phyloP scores from a whole-genome alignment of 768 basidiomycete genomes.

The Lentinus brumalis region DNA sequence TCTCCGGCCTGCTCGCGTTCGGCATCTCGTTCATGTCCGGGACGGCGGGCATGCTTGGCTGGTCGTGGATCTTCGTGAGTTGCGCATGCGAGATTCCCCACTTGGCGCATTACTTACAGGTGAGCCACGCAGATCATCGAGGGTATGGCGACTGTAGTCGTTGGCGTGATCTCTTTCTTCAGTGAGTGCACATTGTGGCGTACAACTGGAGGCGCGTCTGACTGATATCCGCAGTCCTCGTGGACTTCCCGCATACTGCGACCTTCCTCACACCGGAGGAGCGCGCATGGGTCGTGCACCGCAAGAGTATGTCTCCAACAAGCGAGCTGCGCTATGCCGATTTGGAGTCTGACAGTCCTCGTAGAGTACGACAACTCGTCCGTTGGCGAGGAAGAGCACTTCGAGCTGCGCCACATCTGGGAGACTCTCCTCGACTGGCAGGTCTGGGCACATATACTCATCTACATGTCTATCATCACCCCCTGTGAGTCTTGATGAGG shows the following conservation, averaged over 20 bases:
- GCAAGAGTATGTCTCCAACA: conserved; percentile 12
- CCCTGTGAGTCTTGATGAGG: conserved; percentile 49
- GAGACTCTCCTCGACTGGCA: conserved; percentile 61
- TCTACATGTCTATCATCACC: conserved; percentile 58
- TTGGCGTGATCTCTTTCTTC: conserved; percentile 45
- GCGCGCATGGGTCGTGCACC: conserved; percentile 44
- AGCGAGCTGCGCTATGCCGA: too few relatives aligned
- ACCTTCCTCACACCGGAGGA: conserved; percentile 64
- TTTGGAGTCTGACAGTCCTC: too few relatives aligned
- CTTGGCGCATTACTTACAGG: too few relatives aligned
- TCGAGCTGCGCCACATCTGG: conserved; percentile 53
- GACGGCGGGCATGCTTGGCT: conserved; percentile 29
- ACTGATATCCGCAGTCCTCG: conserved; percentile 53
- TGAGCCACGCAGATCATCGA: conserved; percentile 75
- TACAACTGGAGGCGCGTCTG: too few relatives aligned
- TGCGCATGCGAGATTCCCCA: too few relatives aligned
- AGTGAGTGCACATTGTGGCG: neutral
- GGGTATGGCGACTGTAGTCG: conserved; percentile 58
- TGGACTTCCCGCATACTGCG: conserved; percentile 63
- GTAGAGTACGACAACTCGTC: conserved; percentile 60
- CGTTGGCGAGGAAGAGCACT: conserved; percentile 63
- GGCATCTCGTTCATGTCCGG: conserved; percentile 39
- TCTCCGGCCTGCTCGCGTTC: conserved; percentile 36
- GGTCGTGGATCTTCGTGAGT: conserved; percentile 36
- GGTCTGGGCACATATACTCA: conserved; percentile 48